Conservation (phyloP, 371 early-diverging fungal species). For the Nematocida sp. region DNA sequence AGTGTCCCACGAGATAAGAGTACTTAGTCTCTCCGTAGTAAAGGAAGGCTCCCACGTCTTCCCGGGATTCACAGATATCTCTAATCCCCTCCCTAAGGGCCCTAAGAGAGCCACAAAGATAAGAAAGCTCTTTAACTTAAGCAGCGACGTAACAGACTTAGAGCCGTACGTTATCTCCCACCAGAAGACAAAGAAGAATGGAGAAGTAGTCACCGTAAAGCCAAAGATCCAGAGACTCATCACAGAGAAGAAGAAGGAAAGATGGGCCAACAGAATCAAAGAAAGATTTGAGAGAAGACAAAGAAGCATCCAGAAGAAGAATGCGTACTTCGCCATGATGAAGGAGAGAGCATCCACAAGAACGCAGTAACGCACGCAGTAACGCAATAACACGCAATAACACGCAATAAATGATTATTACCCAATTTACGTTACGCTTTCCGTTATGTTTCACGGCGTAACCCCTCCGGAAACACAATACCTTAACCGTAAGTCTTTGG, state of each 20-base stretch:
- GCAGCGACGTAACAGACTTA: conserved; percentile 90
- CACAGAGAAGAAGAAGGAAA: conserved; percentile 45
- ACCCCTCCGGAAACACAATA: too few relatives aligned
- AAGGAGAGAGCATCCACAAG: conserved; percentile 20
- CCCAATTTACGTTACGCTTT: too few relatives aligned
- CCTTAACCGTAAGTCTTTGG: too few relatives aligned
- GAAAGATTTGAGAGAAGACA: conserved; percentile 24
- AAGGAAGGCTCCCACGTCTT: conserved; percentile 89
- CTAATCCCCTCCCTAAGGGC: conserved; percentile 83
- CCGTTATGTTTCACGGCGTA: too few relatives aligned
- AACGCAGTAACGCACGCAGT: background rate
- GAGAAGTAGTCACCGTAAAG: conserved; percentile 2
- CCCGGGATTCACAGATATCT: conserved; percentile 86
- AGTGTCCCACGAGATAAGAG: conserved; percentile 85
- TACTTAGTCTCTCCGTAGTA: conserved; percentile 82
- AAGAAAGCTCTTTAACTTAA: conserved; percentile 87
- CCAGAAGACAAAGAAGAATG: conserved; percentile 34
- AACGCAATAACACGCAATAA: background rate
- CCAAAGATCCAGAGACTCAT: conserved; percentile 56
- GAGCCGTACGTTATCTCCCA: conserved; percentile 77
- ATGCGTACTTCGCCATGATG: conserved; percentile 48
- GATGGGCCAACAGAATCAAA: conserved; percentile 40
- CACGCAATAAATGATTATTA: background rate
- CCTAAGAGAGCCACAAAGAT: conserved; percentile 96
- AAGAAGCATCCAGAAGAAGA: conserved; percentile 17